Evolutionary conservation across 2,329 filamentous ascomycete species (phyloP).

Genomic region (Trichoderma semiorbis): DNA sequence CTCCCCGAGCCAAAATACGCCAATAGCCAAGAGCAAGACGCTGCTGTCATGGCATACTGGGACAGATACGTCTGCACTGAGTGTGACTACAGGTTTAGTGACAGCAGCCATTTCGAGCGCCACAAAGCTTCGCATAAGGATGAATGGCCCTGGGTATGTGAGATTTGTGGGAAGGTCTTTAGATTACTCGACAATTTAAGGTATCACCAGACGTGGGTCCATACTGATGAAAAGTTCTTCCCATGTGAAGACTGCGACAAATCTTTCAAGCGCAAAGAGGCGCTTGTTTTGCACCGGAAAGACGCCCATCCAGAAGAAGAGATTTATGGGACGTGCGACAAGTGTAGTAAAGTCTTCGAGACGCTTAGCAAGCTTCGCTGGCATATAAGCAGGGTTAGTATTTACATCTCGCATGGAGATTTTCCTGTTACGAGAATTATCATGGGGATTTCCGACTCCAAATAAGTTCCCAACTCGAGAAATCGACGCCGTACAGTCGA

Average conservation of each 20-base stretch:
- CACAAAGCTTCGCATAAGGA: background rate
- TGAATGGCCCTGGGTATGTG: background rate
- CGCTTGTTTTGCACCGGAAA: background rate
- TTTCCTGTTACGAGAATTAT: no score
- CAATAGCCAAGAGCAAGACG: background rate
- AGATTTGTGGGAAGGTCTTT: background rate
- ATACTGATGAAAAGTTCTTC: background rate
- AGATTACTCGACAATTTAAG: background rate
- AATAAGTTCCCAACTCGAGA: no score
- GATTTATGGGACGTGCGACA: background rate
- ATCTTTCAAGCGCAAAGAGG: background rate
- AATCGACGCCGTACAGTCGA: no score
- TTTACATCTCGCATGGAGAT: no score
- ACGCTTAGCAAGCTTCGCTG: background rate
- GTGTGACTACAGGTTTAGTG: no score
- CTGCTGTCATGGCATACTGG: background rate
- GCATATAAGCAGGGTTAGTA: background rate
- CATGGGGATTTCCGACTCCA: no score
- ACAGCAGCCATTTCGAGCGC: background rate
- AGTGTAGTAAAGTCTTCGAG: background rate
- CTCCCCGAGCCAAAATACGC: background rate
- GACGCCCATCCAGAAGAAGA: background rate
- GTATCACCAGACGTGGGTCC: background rate
- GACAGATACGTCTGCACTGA: background rate
- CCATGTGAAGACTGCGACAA: background rate